Conservation (phyloP, 2,329 filamentous ascomycete genomes). For the Nigrospora sphaerica region DNA sequence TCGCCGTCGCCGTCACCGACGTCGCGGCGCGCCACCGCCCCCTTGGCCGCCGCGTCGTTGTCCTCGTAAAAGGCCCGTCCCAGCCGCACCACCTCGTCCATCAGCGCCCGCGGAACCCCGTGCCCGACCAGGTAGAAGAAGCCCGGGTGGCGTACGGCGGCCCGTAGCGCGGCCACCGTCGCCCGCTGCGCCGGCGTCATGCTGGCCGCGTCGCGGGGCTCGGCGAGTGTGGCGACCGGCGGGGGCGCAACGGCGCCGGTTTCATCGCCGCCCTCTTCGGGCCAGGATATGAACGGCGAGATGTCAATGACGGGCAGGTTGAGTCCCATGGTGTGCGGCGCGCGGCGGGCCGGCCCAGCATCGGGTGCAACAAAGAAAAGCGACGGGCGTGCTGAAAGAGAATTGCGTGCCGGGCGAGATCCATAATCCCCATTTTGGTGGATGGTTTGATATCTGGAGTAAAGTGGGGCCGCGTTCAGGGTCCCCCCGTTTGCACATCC, state of each 20-base stretch:
- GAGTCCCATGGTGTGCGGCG: neutral
- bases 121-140: constrained; percentile 1
- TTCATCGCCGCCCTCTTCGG: neutral
- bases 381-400: no score
- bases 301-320: constrained; percentile 1
- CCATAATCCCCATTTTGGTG: no score
- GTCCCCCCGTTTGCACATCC: no score
- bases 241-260: no score
- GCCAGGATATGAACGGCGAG: neutral
- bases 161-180: neutral
- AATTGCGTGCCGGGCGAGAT: no score
- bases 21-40: neutral
- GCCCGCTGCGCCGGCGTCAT: neutral
- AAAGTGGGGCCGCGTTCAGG: no score
- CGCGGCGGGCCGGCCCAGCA: no score
- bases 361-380: no score
- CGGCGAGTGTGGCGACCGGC: neutral
- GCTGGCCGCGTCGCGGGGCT: neutral
- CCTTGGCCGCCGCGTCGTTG: neutral
- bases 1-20: neutral
- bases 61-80: neutral
- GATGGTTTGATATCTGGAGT: no score
- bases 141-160: neutral
- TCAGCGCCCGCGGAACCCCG: neutral
- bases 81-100: neutral